These are phyloP conservation scores for Cutaneotrichosporon sp. DNA, from an alignment of 1,284 basidiomycete genomes.

Conservation along the genomic window DNA sequence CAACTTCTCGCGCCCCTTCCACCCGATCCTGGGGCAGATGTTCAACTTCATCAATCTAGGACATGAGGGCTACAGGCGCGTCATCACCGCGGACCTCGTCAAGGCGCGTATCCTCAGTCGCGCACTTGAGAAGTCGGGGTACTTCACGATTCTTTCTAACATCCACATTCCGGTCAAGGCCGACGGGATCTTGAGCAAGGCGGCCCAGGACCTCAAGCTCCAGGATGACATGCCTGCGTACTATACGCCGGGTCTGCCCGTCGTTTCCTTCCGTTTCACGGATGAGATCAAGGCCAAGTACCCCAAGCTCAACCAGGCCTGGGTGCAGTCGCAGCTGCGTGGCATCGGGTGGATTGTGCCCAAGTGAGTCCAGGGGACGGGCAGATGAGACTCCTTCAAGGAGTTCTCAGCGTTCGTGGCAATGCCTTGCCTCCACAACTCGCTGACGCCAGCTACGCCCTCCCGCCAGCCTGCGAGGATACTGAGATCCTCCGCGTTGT, in stretches of 20 bases:
- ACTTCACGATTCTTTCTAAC: constrained; percentile 58
- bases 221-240: constrained; percentile 25
- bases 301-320: constrained; percentile 75
- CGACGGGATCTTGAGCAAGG: constrained; percentile 7
- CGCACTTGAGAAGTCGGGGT: constrained; percentile 73
- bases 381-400: not conserved
- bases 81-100: constrained; percentile 67
- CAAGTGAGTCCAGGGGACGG: constrained; percentile 45
- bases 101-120: constrained; percentile 81
- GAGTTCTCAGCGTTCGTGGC: not conserved
- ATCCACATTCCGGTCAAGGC: constrained; percentile 44
- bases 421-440: not conserved
- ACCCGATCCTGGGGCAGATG: constrained; percentile 83
- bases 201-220: constrained; percentile 6
- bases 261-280: constrained; percentile 86
- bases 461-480: constrained; percentile 64
- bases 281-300: constrained; percentile 65
- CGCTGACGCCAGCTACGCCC: constrained; percentile 56
- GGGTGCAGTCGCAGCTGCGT: constrained; percentile 63
- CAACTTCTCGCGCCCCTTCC: constrained; percentile 81
- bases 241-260: constrained; percentile 63
- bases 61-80: constrained; percentile 65
- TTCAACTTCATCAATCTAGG: constrained; percentile 86
- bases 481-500: constrained; percentile 82
- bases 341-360: constrained; percentile 65